Base-by-base conservation (phyloP, 768 basidiomycete genomes). In the Zangia roseola region DNA sequence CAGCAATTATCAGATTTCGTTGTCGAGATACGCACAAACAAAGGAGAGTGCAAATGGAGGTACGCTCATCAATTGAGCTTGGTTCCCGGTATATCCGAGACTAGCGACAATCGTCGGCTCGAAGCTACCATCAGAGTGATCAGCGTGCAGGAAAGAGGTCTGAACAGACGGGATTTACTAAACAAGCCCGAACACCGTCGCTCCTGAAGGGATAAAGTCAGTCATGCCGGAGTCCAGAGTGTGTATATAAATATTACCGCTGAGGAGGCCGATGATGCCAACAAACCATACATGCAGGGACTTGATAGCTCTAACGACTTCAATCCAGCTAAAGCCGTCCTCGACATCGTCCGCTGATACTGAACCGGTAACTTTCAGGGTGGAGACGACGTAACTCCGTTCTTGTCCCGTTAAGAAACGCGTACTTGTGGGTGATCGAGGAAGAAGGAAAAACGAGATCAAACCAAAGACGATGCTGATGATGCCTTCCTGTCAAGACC, bases 61-160 rank as follows among this genome's bases (percentile, higher is more conserved):
- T 3, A 86, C 84, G n/a, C 77, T 81, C 73, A 83, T 80, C 2
- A 87, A 69, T 56, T 86, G 82, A 7, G 81, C 77, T 20, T 72
- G 63, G 30, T 76, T 69, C 0, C 75, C 72, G 1, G 74, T 74
- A 61, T 76, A 84, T 17, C 83, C 83, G 2, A 86, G 73, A 10
- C 74, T 71, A 21, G 77, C 71, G 5, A 89, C 79, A 64, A 91
- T 86, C 9, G 31, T 31, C 16, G 88, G 87, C 6, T 80, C 69
- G 68, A 90, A 90, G 59, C 86, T 80, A 36, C 48, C 55, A 72
- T 57, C 46, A 45, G 2, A 8, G 16, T 76, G 72, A 13, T 75
- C 10, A 38, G 71, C 40, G 73, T 71, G 2, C 77, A 23, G 23
- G 72, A 21, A 24, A 48, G n/a, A 10, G 65, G 74, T n/a, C n/a